Percentiles rank a stretch among this genome's conserved stretches.
Conservation (phyloP, 2,329 filamentous ascomycete genomes). For the Whalleya microplaca region DNA sequence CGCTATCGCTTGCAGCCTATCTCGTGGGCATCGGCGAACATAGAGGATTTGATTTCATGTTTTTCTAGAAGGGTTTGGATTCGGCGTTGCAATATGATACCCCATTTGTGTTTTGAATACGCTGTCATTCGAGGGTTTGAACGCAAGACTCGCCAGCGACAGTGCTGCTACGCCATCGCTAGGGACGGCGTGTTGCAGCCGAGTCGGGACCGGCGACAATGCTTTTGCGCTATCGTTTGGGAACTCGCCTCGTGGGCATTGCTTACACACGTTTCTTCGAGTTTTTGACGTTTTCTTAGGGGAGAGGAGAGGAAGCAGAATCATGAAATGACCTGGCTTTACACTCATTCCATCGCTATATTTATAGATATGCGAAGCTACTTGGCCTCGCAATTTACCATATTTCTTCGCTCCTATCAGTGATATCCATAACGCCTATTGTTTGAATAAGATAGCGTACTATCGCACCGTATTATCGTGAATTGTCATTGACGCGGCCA, state of each 20-base stretch:
- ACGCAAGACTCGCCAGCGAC: conserved; percentile 42
- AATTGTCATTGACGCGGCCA: background rate
- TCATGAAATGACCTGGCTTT: conserved; percentile 11
- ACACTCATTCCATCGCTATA: conserved; percentile 29
- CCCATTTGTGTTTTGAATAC: conserved; percentile 58
- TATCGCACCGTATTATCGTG: conserved; percentile 1
- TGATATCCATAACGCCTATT: conserved; percentile 3
- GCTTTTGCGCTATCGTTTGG: conserved; percentile 56
- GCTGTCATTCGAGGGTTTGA: conserved; percentile 48
- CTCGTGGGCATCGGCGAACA: conserved; percentile 22
- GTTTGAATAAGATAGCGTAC: background rate
- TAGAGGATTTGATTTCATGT: conserved; percentile 24
- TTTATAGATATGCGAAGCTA: conserved; percentile 22
- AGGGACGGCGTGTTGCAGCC: conserved; percentile 51
- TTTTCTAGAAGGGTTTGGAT: conserved; percentile 24
- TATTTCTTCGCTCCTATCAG: conserved; percentile 4
- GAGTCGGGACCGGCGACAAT: conserved; percentile 53
- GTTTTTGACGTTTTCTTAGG: conserved; percentile 14
- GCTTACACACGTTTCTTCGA: conserved; percentile 36
- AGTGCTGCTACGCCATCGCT: conserved; percentile 53
- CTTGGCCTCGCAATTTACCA: conserved; percentile 17
- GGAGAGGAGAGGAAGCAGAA: conserved; percentile 10
- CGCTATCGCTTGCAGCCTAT: conserved; percentile 41
- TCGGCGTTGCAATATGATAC: conserved; percentile 52
- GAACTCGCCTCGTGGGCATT: conserved; percentile 42